Evolutionary conservation across 2,329 filamentous ascomycete species (phyloP).

Genomic region (Neobulgaria alba): DNA sequence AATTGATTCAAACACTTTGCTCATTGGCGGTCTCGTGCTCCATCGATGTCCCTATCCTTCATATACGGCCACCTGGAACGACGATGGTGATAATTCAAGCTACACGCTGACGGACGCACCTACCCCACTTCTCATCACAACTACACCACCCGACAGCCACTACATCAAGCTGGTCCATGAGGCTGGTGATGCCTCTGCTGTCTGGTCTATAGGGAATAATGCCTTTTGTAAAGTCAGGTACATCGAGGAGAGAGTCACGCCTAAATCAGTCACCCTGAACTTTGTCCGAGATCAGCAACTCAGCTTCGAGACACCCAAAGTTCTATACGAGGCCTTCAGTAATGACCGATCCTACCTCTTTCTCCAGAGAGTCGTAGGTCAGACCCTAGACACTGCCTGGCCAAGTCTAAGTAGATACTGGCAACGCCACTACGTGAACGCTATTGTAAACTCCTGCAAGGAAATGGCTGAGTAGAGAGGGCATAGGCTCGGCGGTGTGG

Average conservation of each 20-base stretch:
- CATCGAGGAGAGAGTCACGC: conserved; percentile 5
- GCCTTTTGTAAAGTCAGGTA: conserved; percentile 6
- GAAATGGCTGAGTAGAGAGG: too few species aligned
- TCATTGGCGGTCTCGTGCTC: conserved; percentile 3
- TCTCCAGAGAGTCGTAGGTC: conserved; percentile 1
- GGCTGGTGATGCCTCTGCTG: conserved; percentile 4
- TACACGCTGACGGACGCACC: conserved; percentile 4
- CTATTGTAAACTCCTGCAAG: too few species aligned
- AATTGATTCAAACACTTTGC: conserved; percentile 4
- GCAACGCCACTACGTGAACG: conserved; percentile 1
- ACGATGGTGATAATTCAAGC: conserved; percentile 4
- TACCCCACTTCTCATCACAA: not conserved
- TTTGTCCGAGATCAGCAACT: conserved; percentile 2
- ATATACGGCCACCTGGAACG: conserved; percentile 4
- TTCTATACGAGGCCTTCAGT: conserved; percentile 1
- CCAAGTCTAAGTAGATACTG: conserved; percentile 1
- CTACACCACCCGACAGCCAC: conserved; percentile 3
- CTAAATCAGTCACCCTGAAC: conserved; percentile 4
- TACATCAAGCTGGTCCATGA: conserved; percentile 6
- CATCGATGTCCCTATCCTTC: conserved; percentile 2
- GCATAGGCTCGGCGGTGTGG: too few species aligned
- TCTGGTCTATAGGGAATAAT: conserved; percentile 6
- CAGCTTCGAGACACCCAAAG: conserved; percentile 1
- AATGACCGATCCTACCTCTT: conserved; percentile 2
- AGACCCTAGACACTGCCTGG: conserved; percentile 1